Conservation (phyloP, 2,329 filamentous ascomycete genomes). For the Epicoccum sorghinum region DNA sequence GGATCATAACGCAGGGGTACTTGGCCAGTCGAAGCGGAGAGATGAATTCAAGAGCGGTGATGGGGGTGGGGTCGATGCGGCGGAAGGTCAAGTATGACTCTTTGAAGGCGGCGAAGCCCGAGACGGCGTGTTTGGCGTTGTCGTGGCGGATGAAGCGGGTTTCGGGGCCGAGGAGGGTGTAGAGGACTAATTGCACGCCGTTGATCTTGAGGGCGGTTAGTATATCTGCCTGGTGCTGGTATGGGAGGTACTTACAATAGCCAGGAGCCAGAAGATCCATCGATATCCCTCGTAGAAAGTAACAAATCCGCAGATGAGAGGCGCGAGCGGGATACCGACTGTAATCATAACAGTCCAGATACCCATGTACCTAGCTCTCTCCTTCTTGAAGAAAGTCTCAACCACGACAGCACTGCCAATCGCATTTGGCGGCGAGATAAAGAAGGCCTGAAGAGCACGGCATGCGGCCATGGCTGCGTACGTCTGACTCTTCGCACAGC, state of each 20-base stretch:
- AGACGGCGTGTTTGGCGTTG: conserved; percentile 37
- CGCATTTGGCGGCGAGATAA: conserved; percentile 60
- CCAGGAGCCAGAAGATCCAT: conserved; percentile 66
- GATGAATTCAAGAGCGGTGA: conserved; percentile 58
- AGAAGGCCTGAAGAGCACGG: conserved; percentile 61
- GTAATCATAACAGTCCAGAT: conserved; percentile 63
- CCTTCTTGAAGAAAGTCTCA: conserved; percentile 63
- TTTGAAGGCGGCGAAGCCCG: conserved; percentile 49
- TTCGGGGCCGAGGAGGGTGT: conserved; percentile 58
- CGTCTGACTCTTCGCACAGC: conserved; percentile 57
- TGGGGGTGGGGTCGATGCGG: conserved; percentile 60
- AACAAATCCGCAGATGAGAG: conserved; percentile 54
- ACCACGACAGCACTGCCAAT: conserved; percentile 64
- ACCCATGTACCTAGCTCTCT: conserved; percentile 62
- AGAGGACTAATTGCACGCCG: conserved; percentile 61
- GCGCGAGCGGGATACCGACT: conserved; percentile 54
- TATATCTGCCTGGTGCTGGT: neutral
- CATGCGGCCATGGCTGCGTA: conserved; percentile 60
- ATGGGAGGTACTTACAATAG: conserved; percentile 52
- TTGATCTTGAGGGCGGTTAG: conserved; percentile 53
- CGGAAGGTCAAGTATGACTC: conserved; percentile 54
- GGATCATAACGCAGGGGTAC: conserved; percentile 57
- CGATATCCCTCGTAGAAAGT: conserved; percentile 59
- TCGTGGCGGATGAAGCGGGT: conserved; percentile 59
- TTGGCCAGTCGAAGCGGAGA: conserved; percentile 56